Conservation (phyloP, 2,329 filamentous ascomycete genomes). For the Verticillium alfalfae region DNA sequence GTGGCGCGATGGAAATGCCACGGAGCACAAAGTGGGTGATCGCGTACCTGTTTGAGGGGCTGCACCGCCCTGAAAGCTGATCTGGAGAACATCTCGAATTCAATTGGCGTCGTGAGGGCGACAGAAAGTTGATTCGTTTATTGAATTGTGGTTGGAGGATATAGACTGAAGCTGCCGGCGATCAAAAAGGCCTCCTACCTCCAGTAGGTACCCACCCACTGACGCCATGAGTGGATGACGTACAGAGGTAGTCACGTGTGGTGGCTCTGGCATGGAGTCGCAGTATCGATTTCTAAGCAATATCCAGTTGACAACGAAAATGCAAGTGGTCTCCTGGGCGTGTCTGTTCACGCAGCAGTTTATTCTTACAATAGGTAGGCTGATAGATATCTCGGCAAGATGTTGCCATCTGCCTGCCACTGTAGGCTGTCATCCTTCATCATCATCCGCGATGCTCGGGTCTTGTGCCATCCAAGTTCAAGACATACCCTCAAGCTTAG, state of each 20-base stretch:
- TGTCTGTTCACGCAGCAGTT: not conserved
- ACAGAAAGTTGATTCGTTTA: not conserved
- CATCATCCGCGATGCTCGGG: not conserved
- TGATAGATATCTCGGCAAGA: not conserved
- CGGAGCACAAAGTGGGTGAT: not conserved
- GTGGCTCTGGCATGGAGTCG: not conserved
- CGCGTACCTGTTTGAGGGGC: slow-evolving; percentile 59
- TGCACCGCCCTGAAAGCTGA: slow-evolving; percentile 58
- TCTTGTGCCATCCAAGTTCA: not conserved
- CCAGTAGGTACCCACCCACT: not conserved
- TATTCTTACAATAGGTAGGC: not conserved
- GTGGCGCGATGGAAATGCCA: slow-evolving; percentile 1
- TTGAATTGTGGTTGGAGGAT: not conserved
- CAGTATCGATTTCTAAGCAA: not conserved
- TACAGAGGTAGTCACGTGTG: slow-evolving; percentile 4
- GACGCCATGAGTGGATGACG: slow-evolving; percentile 2
- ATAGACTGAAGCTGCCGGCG: not conserved
- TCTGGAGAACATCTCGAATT: slow-evolving; percentile 59
- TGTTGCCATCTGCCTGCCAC: not conserved
- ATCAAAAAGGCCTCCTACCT: not conserved
- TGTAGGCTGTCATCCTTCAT: not conserved
- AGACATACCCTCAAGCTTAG: not conserved
- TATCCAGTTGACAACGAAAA: no score
- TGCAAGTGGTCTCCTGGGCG: not conserved
- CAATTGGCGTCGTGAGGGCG: slow-evolving; percentile 1